Percentiles rank a stretch among this genome's conserved stretches.
These are phyloP conservation scores for Cordyceps farinosa DNA, from an alignment of 2,329 filamentous ascomycete genomes.

Conservation along the genomic window DNA sequence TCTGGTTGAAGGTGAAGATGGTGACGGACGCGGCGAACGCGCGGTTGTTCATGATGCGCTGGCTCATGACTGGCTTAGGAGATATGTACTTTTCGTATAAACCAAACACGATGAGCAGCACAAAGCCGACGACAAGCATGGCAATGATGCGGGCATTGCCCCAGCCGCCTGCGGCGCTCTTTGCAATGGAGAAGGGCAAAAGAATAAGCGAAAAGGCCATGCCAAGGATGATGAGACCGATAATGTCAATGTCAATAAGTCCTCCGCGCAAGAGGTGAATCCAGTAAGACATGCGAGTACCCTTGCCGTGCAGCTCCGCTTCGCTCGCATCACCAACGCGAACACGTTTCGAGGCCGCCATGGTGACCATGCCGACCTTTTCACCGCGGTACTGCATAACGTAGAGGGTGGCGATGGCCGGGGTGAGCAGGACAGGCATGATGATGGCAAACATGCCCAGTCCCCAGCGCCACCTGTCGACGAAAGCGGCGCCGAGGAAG, in stretches of 20 bases:
- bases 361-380: conserved; percentile 45
- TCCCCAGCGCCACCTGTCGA: conserved; percentile 43
- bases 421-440: conserved; percentile 52
- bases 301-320: neutral
- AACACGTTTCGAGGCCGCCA: conserved; percentile 23
- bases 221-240: conserved; percentile 33
- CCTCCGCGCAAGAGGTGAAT: conserved; percentile 10
- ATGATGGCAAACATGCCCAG: conserved; percentile 63
- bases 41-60: conserved; percentile 28
- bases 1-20: conserved; percentile 28
- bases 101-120: conserved; percentile 34
- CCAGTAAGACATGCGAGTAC: neutral
- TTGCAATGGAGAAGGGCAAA: conserved; percentile 58
- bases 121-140: conserved; percentile 38
- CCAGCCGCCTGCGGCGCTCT: conserved; percentile 41
- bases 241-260: conserved; percentile 52
- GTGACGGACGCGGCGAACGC: conserved; percentile 29
- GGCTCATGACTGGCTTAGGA: conserved; percentile 24
- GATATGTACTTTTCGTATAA: conserved; percentile 28
- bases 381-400: conserved; percentile 58
- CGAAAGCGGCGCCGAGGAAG: conserved; percentile 39
- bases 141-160: conserved; percentile 39
- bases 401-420: conserved; percentile 53
- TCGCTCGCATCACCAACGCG: neutral
- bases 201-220: conserved; percentile 35